Percentiles rank a stretch among this genome's conserved stretches.
Conservation (phyloP, 176 grass and related monocot genomes). For the Oryza australiensis region DNA sequence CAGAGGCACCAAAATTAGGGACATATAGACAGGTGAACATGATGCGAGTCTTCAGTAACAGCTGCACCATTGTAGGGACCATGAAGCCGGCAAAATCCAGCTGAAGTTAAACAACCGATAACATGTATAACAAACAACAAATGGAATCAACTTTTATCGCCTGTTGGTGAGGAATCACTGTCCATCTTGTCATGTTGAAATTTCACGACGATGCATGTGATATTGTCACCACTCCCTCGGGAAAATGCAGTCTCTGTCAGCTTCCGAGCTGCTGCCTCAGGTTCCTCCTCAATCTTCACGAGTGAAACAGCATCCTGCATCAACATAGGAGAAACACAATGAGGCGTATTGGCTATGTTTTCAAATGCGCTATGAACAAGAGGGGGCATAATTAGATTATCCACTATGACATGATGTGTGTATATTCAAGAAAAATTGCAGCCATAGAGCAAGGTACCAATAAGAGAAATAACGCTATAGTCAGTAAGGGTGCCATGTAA, state of each 20-base stretch:
- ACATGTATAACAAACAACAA: conserved; percentile 38
- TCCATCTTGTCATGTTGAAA: conserved; percentile 69
- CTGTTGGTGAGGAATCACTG: conserved; percentile 10
- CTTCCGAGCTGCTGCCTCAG: conserved; percentile 76
- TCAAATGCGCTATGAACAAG: background rate
- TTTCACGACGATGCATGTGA: conserved; percentile 93
- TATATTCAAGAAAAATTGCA: background rate
- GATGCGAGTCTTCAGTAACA: conserved; percentile 25
- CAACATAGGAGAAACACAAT: background rate
- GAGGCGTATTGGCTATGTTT: background rate
- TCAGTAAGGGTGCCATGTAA: background rate
- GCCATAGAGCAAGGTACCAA: background rate
- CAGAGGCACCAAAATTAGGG: conserved; percentile 25
- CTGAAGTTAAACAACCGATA: conserved; percentile 30
- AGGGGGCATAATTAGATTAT: background rate
- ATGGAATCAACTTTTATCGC: conserved; percentile 57
- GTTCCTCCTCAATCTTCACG: conserved; percentile 78
- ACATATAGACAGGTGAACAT: conserved; percentile 45
- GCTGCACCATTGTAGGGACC: conserved; percentile 27
- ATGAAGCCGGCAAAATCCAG: conserved; percentile 43
- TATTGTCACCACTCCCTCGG: conserved; percentile 77
- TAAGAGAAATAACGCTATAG: background rate
- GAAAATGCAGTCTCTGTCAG: conserved; percentile 68
- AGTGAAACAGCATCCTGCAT: conserved; percentile 65
- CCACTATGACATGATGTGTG: background rate